Conservation (phyloP, 768 basidiomycete genomes). For the Tricholoma flavovirens region DNA sequence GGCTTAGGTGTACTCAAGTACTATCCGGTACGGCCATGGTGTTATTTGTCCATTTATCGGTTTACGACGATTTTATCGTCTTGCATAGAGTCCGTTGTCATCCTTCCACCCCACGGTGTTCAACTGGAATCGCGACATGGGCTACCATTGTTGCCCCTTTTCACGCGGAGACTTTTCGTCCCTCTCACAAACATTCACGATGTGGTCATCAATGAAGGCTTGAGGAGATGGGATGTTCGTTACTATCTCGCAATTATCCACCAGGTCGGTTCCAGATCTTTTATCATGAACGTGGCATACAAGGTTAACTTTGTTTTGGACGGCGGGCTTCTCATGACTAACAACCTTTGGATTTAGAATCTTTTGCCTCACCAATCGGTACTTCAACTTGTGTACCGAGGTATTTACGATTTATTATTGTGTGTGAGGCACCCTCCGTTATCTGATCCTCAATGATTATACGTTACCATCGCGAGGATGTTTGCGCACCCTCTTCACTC, state of each 20-base stretch:
- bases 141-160: conserved; percentile 33
- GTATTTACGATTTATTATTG: conserved; percentile 46
- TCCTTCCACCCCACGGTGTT: conserved; percentile 62
- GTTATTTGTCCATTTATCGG: background rate
- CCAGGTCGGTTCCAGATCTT: conserved; percentile 19
- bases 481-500: conserved; percentile 51
- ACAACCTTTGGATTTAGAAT: conserved; percentile 37
- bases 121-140: conserved; percentile 72
- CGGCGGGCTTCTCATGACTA: background rate
- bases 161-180: conserved; percentile 50
- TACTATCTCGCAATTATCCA: conserved; percentile 57
- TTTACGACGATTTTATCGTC: background rate
- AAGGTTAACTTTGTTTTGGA: conserved; percentile 37
- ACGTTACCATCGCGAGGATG: conserved; percentile 5
- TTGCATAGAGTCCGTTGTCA: conserved; percentile 58
- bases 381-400: conserved; percentile 52
- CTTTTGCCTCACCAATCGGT: conserved; percentile 58
- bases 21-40: conserved; percentile 10
- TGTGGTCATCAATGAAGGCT: conserved; percentile 68
- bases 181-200: conserved; percentile 50
- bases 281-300: conserved; percentile 49
- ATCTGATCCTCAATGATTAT: conserved; percentile 2
- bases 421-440: background rate
- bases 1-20: conserved; percentile 4
- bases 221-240: conserved; percentile 65